Base-by-base conservation (phyloP, 768 basidiomycete genomes). In the Clitopilus passeckerianus region DNA sequence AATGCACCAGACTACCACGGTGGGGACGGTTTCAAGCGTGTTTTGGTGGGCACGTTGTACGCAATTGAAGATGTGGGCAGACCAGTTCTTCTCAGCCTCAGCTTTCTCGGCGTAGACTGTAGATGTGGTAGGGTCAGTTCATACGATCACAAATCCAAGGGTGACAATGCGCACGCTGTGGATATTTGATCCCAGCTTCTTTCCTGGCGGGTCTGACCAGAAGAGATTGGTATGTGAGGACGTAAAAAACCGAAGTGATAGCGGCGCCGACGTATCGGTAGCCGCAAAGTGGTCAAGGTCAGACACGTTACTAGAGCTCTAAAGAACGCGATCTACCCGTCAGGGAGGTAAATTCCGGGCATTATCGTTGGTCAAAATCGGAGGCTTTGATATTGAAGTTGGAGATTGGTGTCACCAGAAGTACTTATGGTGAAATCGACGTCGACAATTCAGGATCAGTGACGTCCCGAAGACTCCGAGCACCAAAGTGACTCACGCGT, bases 251-350 rank as follows among this genome's bases (percentile, higher is more conserved):
- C 5, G 85, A 82, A 6, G 85, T 62, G 27, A 86, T 68, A 3
- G 85, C 79, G 3, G 79, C 78, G 3, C 78, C 79, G 41, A 89
- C 81, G 67, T 84, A 90, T 43, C 75, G 72, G 59, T 78, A 80
- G n/a, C 86, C 87, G 57, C 3, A 33, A n/a, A n/a, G n/a, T 5
- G 10, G 27, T 7, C 3, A 30, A 4, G 27, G 27, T 30, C 7
- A 30, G 27, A 30, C 27, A 30, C 27, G 27, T 30, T 30, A 7
- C 27, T 30, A 30, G 27, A 30, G 27, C 7, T 30, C 27, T 7
- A 30, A n/a, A 30, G 27, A 30, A 30, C 27, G 7, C 3, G 27
- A 30, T 30, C 3, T 30, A 30, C 27, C 27, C 27, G 27, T 30
- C 27, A 7, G 27, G 27, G 27, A 30, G 27, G 27, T 30, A 30